Conservation (phyloP, 1,284 basidiomycete genomes). For the Cryptococcus sp. region DNA sequence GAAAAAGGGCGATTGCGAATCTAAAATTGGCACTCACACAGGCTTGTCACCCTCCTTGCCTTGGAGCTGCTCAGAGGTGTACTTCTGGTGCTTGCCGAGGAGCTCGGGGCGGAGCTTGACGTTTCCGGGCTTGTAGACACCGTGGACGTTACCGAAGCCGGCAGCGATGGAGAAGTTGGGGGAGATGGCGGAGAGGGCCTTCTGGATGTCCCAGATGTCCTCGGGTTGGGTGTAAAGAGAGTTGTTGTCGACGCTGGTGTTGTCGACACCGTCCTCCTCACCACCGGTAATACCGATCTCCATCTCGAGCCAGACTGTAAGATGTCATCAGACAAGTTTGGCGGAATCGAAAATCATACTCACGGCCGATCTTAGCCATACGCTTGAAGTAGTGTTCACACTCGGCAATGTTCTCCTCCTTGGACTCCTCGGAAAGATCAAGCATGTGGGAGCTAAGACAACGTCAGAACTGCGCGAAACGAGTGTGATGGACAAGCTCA, state of each 20-base stretch:
- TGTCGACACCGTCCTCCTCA: constrained; percentile 98
- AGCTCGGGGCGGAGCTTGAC: constrained; percentile 90
- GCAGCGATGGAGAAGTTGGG: constrained; percentile 97
- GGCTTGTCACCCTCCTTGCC: constrained; percentile 68
- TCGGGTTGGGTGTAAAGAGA: constrained; percentile 97
- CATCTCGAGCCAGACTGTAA: constrained; percentile 94
- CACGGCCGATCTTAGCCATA: constrained; percentile 80
- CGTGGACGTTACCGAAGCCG: constrained; percentile 90
- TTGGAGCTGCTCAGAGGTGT: constrained; percentile 71
- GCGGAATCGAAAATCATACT: constrained; percentile 22
- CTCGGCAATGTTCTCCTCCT: constrained; percentile 93
- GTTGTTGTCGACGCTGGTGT: constrained; percentile 90
- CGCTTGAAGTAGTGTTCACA: constrained; percentile 96
- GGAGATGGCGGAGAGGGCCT: constrained; percentile 77
- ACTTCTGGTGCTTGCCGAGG: constrained; percentile 86
- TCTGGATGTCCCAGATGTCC: constrained; percentile 91
- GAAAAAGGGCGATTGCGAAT: neutral
- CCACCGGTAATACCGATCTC: constrained; percentile 99
- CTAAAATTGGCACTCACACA: constrained; percentile 61
- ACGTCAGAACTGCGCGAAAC: neutral
- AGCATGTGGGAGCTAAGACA: constrained; percentile 89
- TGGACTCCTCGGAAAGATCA: constrained; percentile 96
- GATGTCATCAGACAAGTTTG: neutral
- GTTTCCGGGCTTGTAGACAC: constrained; percentile 93
- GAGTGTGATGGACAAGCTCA: constrained; percentile 24